Evolutionary conservation across 169 alveolate genomes (phyloP).

Genomic region (Condylostoma magnum): DNA sequence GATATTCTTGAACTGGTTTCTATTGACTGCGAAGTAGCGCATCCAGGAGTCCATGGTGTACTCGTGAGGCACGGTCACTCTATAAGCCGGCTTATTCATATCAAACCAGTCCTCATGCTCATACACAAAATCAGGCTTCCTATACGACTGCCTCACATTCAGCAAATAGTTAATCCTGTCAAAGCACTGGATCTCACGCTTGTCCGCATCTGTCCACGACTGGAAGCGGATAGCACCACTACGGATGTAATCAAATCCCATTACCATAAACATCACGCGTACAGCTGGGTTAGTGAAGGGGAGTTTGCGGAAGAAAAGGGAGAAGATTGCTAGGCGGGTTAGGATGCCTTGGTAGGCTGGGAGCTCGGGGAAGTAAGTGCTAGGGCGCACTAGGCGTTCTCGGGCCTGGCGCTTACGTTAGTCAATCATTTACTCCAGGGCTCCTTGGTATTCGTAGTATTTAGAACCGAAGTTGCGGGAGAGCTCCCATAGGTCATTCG

Average conservation of each 20-base stretch:
- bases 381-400: not conserved
- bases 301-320: not conserved
- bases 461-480: constrained; percentile 9
- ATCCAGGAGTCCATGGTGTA: not conserved
- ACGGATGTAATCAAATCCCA: constrained; percentile 19
- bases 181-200: constrained; percentile 9
- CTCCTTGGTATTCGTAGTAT: not conserved
- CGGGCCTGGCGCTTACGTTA: not conserved
- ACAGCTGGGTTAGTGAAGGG: constrained; percentile 26
- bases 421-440: not conserved
- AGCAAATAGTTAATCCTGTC: not conserved
- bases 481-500: not conserved
- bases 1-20: not conserved
- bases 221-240: not conserved
- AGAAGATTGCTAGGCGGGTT: not conserved
- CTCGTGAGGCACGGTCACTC: constrained; percentile 14
- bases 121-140: not conserved
- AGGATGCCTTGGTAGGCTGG: constrained; percentile 9
- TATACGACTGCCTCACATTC: not conserved
- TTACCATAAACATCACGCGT: constrained; percentile 1
- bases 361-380: not conserved
- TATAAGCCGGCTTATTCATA: constrained; percentile 28
- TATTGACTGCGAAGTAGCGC: not conserved
- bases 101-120: constrained; percentile 34
- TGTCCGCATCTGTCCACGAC: not conserved